Conservation (phyloP, 257 asterid species). For the Capsicum rhomboideum region DNA sequence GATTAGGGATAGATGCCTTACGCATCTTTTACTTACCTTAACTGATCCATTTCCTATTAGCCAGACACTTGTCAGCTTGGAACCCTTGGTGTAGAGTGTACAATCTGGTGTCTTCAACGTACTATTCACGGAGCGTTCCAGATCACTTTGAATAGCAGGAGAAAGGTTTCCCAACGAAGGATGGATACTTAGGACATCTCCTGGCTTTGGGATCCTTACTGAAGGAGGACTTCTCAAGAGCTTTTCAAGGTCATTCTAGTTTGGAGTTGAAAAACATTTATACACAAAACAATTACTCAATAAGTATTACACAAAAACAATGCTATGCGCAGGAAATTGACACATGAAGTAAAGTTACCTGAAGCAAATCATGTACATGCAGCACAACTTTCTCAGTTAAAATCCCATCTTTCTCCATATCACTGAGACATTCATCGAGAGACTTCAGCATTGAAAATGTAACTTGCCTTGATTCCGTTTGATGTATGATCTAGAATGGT, state of each 20-base stretch:
- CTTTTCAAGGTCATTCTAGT: conserved; percentile 2
- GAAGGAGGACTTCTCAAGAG: neutral
- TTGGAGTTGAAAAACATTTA: neutral
- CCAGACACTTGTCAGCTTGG: neutral
- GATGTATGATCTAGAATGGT: neutral
- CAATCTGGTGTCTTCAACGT: conserved; percentile 1
- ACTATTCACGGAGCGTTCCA: neutral
- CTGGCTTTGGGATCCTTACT: neutral
- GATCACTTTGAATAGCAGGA: neutral
- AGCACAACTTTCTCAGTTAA: neutral
- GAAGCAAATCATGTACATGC: conserved; percentile 1
- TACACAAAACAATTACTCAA: neutral
- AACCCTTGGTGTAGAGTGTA: neutral
- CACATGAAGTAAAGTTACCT: neutral
- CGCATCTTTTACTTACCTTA: neutral
- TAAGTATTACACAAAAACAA: neutral
- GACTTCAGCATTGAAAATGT: neutral
- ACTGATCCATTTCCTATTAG: conserved; percentile 2
- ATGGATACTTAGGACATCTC: neutral
- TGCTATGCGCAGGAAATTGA: neutral
- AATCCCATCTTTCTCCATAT: conserved; percentile 3
- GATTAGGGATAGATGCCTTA: neutral
- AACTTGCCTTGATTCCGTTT: neutral
- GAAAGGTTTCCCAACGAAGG: conserved; percentile 1
- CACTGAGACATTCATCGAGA: neutral